These are phyloP conservation scores for Fusarium torulosum DNA, from an alignment of 2,329 filamentous ascomycete species.

Conservation along the genomic window DNA sequence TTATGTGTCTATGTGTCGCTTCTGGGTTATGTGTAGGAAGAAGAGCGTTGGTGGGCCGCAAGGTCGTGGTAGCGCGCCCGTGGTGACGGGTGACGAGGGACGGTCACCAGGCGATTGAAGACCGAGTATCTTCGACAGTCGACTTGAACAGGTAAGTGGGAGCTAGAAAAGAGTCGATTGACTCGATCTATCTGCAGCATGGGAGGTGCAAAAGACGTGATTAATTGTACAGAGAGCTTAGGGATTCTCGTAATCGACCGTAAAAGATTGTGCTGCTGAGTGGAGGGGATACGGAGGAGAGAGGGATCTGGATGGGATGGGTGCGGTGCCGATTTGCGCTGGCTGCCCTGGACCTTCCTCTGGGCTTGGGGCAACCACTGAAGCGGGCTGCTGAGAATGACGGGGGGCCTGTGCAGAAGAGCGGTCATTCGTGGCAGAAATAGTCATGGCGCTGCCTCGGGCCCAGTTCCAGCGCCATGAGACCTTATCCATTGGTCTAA, in stretches of 20 bases:
- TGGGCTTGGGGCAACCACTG: constrained; percentile 31
- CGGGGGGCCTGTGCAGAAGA: constrained; percentile 39
- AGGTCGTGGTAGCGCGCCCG: constrained; percentile 43
- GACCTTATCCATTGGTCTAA: constrained; percentile 31
- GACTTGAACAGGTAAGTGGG: constrained; percentile 3
- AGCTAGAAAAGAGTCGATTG: constrained; percentile 24
- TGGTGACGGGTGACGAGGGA: constrained; percentile 29
- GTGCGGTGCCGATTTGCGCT: constrained; percentile 47
- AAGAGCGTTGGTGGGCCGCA: constrained; percentile 26
- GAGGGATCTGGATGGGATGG: constrained; percentile 26
- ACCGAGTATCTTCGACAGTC: constrained; percentile 6
- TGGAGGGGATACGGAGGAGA: constrained; percentile 28
- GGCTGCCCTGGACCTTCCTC: constrained; percentile 23
- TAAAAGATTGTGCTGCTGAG: constrained; percentile 17
- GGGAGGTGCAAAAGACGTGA: constrained; percentile 16
- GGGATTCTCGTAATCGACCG: constrained; percentile 7
- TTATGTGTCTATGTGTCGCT: constrained; percentile 26
- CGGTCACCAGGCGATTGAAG: constrained; percentile 25
- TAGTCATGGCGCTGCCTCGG: constrained; percentile 34
- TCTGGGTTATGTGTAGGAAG: constrained; percentile 10
- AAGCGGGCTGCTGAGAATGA: constrained; percentile 51
- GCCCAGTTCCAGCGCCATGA: constrained; percentile 2
- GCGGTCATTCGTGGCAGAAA: constrained; percentile 53
- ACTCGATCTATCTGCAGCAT: constrained; percentile 23
- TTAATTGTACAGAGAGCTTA: constrained; percentile 4